These are phyloP conservation scores for Emergomyces orientalis DNA, from an alignment of 2,329 filamentous ascomycete species.

Conservation along the genomic window DNA sequence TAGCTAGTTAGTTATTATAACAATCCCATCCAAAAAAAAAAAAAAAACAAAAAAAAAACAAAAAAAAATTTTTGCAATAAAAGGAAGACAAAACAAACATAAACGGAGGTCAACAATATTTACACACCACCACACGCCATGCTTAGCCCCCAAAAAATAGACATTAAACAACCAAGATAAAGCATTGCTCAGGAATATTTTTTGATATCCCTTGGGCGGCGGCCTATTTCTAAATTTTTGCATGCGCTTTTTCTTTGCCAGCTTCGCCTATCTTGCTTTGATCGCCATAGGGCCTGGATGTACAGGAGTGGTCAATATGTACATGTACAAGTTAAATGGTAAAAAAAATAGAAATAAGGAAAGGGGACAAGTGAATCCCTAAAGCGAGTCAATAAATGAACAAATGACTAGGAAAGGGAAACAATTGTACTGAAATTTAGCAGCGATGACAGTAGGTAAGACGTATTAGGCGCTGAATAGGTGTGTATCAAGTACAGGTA, in stretches of 20 bases:
- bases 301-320: not conserved
- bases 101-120: not conserved
- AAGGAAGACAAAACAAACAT: not conserved
- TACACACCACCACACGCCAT: not conserved
- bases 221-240: not conserved
- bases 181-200: not conserved
- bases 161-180: not conserved
- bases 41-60: not conserved
- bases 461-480: not conserved
- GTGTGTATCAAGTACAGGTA: not conserved
- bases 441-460: not conserved
- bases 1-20: too few species aligned
- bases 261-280: not conserved
- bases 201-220: not conserved
- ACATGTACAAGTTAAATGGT: not conserved
- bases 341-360: not conserved
- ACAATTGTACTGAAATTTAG: not conserved
- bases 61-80: not conserved
- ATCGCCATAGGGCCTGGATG: not conserved
- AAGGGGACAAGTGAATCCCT: not conserved
- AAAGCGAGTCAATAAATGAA: not conserved
- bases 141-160: not conserved
- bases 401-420: not conserved
- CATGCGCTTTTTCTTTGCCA: not conserved
- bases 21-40: not conserved